Conservation (phyloP, 2,329 filamentous ascomycete species). For the Colletotrichum tabaci region DNA sequence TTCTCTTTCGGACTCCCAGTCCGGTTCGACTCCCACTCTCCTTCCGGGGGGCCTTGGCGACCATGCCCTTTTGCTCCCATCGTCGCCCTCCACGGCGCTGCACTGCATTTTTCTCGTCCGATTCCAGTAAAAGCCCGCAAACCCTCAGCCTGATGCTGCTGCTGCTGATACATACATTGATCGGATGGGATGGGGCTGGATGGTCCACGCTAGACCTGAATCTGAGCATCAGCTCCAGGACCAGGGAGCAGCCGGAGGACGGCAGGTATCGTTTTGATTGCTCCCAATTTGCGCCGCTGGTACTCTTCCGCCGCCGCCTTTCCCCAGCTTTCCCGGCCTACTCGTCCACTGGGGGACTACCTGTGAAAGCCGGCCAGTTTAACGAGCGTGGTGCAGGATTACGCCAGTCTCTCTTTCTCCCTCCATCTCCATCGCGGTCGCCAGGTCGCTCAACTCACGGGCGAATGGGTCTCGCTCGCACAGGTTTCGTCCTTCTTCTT, state of each 20-base stretch:
- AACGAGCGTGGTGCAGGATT: conserved; percentile 28
- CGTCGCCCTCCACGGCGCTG: background rate
- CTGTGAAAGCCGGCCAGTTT: conserved; percentile 9
- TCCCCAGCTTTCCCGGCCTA: conserved; percentile 26
- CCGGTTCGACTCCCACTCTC: background rate
- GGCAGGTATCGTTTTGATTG: conserved; percentile 29
- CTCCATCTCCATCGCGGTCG: too few species aligned
- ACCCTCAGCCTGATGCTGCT: background rate
- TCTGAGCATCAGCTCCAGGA: conserved; percentile 14
- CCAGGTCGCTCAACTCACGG: background rate
- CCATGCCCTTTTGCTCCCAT: conserved; percentile 8
- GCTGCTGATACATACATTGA: background rate
- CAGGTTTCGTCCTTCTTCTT: conserved; percentile 3
- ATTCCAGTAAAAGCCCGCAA: conserved; percentile 34
- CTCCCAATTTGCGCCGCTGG: conserved; percentile 30
- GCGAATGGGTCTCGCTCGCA: background rate
- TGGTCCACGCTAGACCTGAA: conserved; percentile 26
- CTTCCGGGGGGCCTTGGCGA: conserved; percentile 3
- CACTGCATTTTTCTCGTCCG: conserved; percentile 23
- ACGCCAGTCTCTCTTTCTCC: conserved; percentile 21
- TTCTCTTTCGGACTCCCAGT: background rate
- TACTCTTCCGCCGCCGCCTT: conserved; percentile 16
- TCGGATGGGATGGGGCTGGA: background rate
- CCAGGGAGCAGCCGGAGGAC: conserved; percentile 2
- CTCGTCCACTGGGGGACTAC: conserved; percentile 6